phyloP scores from a whole-genome alignment of 148 eudicot species.

The Salicornia ramosissima region DNA sequence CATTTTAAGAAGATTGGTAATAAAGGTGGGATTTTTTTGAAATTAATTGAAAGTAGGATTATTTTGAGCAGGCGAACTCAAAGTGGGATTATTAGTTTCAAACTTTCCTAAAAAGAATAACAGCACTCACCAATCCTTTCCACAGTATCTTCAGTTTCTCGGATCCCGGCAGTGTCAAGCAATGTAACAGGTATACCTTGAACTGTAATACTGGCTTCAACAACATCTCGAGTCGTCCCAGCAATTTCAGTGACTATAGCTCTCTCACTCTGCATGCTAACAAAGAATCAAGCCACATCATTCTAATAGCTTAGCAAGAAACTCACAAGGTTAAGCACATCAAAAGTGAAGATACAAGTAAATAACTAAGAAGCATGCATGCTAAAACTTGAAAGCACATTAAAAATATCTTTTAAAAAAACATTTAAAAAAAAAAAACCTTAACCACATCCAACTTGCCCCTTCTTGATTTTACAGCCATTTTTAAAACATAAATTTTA shows the following conservation, averaged over 20 bases:
- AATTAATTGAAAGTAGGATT: no score
- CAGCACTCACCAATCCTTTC: constrained; percentile 78
- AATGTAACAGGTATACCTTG: constrained; percentile 85
- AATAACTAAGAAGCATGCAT: neutral
- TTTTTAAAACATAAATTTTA: no score
- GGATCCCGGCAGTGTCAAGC: constrained; percentile 98
- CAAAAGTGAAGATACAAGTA: constrained; percentile 1
- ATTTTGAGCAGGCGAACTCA: no score
- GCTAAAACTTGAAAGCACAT: no score
- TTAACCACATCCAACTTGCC: no score
- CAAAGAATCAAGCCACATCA: constrained; percentile 37
- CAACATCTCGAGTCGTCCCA: constrained; percentile 93
- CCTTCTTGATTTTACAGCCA: no score
- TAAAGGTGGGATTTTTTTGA: no score
- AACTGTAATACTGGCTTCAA: constrained; percentile 79
- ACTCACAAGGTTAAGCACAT: constrained; percentile 8
- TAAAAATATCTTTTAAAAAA: no score
- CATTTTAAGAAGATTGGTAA: no score
- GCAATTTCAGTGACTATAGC: constrained; percentile 98
- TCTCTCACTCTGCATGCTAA: constrained; percentile 97
- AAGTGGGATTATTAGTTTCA: neutral
- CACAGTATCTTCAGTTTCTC: constrained; percentile 82
- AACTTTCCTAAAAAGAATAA: neutral
- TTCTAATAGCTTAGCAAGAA: constrained; percentile 25
- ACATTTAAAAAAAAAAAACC: no score